Base-by-base conservation (phyloP, 2,329 filamentous ascomycete species). In the Aspergillus japonicus region DNA sequence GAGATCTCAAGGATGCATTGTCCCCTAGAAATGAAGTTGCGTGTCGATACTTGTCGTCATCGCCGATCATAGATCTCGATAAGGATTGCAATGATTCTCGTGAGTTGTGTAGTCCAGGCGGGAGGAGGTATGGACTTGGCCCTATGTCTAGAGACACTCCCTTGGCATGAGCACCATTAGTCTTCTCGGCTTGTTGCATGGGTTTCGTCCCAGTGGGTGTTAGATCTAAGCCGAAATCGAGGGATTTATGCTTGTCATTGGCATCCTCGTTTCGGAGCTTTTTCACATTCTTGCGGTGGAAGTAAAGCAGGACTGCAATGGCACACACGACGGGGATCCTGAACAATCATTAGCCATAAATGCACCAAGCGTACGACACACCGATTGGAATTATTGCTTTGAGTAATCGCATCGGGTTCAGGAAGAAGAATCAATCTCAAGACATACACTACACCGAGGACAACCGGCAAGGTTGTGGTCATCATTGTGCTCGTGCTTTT, bases 11-110 rank as follows among this genome's bases (percentile, higher is more conserved):
- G 0, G 78, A 80, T 23, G 64, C 64, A 50, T 63, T 68, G 42
- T 80, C 78, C 54, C 75, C 75, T 60, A 85, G 78, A 70, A 90
- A 88, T 35, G 80, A 78, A 6, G 70, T 76, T 16, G 85, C 83
- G 0, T 82, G 83, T 54, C 91, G 87, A 77, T 97, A 98, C 39
- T 92, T 94, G 74, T 97, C 94, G 68, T 96, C 89, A 56, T 88
- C 85, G 66, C 87, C 84, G 58, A 87, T 83, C 50, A 94, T 83
- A 2, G 88, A 89, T 56, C 89, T 87, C 26, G 92, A 90, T 65
- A 98, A 81, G 2, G 92, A 96, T 74, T 93, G 88, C 63, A 98
- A 82, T 5, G 94, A 97, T 66, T 96, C 92, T 49, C 87, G 86
- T 1, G 94, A 97, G 70, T 85, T 83, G 47, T 95, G 87, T 21